Evolutionary conservation across 768 basidiomycete genomes (phyloP).

Genomic region (Fistulinella prunicolor): DNA sequence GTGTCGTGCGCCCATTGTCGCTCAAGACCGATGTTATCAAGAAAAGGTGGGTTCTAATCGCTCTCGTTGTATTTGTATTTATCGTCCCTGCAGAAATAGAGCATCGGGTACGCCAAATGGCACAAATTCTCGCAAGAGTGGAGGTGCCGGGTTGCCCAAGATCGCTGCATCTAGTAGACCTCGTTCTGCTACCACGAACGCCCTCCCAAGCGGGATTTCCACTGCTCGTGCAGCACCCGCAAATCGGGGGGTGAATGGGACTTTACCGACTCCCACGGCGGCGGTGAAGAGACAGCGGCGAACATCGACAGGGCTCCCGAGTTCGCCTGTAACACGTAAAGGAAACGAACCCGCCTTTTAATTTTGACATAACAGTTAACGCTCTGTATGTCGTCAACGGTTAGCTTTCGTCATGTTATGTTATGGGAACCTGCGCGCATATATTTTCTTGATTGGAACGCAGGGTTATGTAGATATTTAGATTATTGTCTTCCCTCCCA

Average conservation of each 20-base stretch:
- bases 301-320: slow-evolving; percentile 59
- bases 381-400: slow-evolving; percentile 10
- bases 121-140: slow-evolving; percentile 56
- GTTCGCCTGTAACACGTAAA: slow-evolving; percentile 34
- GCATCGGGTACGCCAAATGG: slow-evolving; percentile 70
- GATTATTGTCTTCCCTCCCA: slow-evolving; percentile 31
- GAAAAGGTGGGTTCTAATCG: slow-evolving; percentile 62
- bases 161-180: slow-evolving; percentile 73
- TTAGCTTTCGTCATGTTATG: slow-evolving; percentile 5
- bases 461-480: slow-evolving; percentile 34
- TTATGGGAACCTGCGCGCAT: slow-evolving; percentile 23
- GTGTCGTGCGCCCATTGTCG: slow-evolving; percentile 89
- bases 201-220: slow-evolving; percentile 46
- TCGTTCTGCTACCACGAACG: slow-evolving; percentile 64
- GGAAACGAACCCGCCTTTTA: slow-evolving; percentile 20
- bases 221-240: slow-evolving; percentile 39
- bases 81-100: slow-evolving; percentile 56
- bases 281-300: slow-evolving; percentile 81
- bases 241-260: slow-evolving; percentile 23
- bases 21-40: slow-evolving; percentile 98
- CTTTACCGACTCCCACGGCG: slow-evolving; percentile 18
- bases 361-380: slow-evolving; percentile 6
- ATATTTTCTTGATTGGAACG: slow-evolving; percentile 34
- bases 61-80: background rate
- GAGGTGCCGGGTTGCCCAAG: slow-evolving; percentile 61